Percentiles rank a stretch among this genome's conserved stretches.
Evolutionary conservation across 2,329 filamentous ascomycete genomes (phyloP).

Genomic region (Aspergillus sp.): DNA sequence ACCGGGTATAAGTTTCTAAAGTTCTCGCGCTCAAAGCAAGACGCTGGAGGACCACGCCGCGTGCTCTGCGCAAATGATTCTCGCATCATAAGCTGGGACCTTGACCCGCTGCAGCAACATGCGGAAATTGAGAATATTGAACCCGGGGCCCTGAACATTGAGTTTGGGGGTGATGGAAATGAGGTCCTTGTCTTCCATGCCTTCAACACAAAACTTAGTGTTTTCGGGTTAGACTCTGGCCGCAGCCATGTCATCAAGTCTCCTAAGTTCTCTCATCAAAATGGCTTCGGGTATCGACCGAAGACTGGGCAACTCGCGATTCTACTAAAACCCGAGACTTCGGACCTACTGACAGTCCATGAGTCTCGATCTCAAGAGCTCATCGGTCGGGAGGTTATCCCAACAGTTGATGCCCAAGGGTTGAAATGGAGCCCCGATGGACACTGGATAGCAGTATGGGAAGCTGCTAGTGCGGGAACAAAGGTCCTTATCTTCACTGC

Average conservation of each 20-base stretch:
- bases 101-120: conserved; percentile 35
- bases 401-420: conserved; percentile 58
- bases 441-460: conserved; percentile 59
- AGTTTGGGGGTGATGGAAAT: conserved; percentile 38
- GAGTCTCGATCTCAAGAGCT: conserved; percentile 35
- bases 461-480: conserved; percentile 52
- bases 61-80: conserved; percentile 35
- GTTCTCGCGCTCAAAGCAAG: conserved; percentile 22
- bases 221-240: conserved; percentile 36
- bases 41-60: conserved; percentile 19
- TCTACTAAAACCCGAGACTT: conserved; percentile 39
- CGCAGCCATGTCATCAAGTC: conserved; percentile 40
- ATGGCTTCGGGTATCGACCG: conserved; percentile 41
- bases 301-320: conserved; percentile 41
- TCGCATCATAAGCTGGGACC: conserved; percentile 38
- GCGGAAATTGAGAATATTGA: conserved; percentile 45
- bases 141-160: conserved; percentile 33
- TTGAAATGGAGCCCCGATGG: conserved; percentile 62
- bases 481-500: conserved; percentile 58
- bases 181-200: conserved; percentile 41
- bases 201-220: conserved; percentile 40
- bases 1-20: conserved; percentile 31
- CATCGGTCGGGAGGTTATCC: conserved; percentile 35
- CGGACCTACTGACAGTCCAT: conserved; percentile 41
- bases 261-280: conserved; percentile 38